Base-by-base conservation (phyloP, 1,284 basidiomycete genomes). In the Testicularia cyperi region DNA sequence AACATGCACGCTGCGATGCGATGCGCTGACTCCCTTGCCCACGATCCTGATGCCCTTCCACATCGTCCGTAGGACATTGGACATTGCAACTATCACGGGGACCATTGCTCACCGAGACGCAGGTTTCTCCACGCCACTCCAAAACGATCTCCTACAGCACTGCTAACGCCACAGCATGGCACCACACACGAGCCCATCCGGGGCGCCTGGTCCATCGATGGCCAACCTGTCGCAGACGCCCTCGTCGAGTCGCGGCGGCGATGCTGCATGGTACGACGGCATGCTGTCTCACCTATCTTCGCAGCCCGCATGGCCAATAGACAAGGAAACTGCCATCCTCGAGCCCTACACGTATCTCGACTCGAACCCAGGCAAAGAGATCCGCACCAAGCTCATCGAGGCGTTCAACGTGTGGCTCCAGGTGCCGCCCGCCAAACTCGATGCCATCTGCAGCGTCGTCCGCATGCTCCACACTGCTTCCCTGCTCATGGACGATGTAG, bases 381-480 rank as follows among this genome's bases (percentile, higher is more conserved):
- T 98, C 53, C 86, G 95, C 12, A 82, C 86, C 0, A 83, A 86
- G 57, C 83, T 99, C 73, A 92, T 96, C 53, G 88, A 87, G 42
- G 92, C 94, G 0, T 98, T 99, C 83, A 94, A 98, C 68, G 47
- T 80, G 2, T 99, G 95, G 95, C 83, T 98, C 13, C 77, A 86
- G 2, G 91, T 98, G 1, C 87, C 88, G 0, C 72, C 80, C 21
- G 80, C 82, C 19, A 86, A 88, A 72, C 82, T 96, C 9, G 78
- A 78, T 19, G 80, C 87, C 30, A 90, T 98, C 56, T 82, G 86
- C 4, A 81, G 81, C 47, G 84, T 98, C 29, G 88, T 98, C 20
- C 85, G 85, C 60, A 96, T 94, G 89, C 82, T 99, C 25, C 95
- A 99, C 68, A 91, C 86, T 38, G 90, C 92, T 2, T 94, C 89